phyloP scores from a whole-genome alignment of 1,284 basidiomycete genomes.

The Cystodermella granulosa region DNA sequence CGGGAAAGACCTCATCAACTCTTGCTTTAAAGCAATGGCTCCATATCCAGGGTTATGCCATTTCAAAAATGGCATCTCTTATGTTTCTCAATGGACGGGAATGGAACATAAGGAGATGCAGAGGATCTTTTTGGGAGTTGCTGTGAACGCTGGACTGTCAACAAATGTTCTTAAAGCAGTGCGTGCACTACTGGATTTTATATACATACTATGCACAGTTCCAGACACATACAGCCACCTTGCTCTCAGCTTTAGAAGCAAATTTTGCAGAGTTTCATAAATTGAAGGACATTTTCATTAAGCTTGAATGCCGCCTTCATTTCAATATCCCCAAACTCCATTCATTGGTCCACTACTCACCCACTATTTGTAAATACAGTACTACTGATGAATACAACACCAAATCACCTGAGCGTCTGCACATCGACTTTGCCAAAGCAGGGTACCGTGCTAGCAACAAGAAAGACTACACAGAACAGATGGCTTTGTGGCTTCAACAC shows the following conservation, averaged over 20 bases:
- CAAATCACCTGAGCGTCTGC: conserved; percentile 11
- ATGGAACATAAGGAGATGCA: conserved; percentile 28
- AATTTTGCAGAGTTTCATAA: conserved; percentile 14
- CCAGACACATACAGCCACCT: conserved; percentile 17
- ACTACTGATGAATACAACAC: conserved; percentile 34
- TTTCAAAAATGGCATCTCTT: conserved; percentile 30
- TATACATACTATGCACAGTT: conserved; percentile 24
- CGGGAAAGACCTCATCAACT: conserved; percentile 25
- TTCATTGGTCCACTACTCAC: conserved; percentile 30
- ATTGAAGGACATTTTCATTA: conserved; percentile 14
- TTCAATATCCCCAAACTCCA: conserved; percentile 36
- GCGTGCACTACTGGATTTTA: conserved; percentile 26
- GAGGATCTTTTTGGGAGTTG: conserved; percentile 23
- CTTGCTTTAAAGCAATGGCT: conserved; percentile 22
- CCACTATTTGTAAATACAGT: conserved; percentile 25
- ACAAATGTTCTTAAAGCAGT: conserved; percentile 12
- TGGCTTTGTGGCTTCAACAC: conserved; percentile 11
- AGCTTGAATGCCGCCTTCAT: conserved; percentile 10
- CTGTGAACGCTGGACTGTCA: conserved; percentile 13
- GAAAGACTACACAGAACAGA: conserved; percentile 12
- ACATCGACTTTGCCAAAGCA: too few relatives aligned
- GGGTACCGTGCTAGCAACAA: conserved; percentile 12
- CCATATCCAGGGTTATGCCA: conserved; percentile 21
- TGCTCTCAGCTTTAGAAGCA: conserved; percentile 11
- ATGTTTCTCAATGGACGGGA: conserved; percentile 25